Conservation (phyloP, 2,329 filamentous ascomycete species). For the Aspergillus floridensis region DNA sequence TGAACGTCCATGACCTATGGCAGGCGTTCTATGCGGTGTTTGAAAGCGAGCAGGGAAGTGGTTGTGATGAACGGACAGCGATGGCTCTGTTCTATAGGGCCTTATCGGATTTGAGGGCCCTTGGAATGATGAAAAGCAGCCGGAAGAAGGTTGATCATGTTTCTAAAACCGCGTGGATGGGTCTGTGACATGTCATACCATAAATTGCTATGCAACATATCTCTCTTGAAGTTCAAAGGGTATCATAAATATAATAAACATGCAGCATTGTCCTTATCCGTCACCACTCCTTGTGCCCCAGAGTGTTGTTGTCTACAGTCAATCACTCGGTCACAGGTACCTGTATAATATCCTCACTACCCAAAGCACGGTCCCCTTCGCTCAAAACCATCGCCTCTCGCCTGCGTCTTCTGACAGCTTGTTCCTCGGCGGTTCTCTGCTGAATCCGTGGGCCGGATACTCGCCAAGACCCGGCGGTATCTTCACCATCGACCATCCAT, state of each 20-base stretch:
- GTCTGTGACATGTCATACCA: constrained; percentile 40
- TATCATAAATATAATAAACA: constrained; percentile 29
- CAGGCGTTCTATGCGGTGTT: constrained; percentile 58
- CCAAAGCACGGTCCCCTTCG: constrained; percentile 74
- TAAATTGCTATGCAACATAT: not conserved
- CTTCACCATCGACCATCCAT: constrained; percentile 53
- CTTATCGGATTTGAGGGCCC: constrained; percentile 76
- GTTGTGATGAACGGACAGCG: constrained; percentile 33
- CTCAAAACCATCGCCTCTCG: constrained; percentile 89
- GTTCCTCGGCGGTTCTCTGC: constrained; percentile 52
- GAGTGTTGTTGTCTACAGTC: not conserved
- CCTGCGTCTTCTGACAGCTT: constrained; percentile 69
- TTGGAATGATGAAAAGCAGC: constrained; percentile 86
- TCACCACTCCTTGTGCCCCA: not conserved
- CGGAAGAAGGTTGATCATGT: constrained; percentile 92
- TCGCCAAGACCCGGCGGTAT: constrained; percentile 46
- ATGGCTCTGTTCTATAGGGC: constrained; percentile 80
- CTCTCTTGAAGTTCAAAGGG: constrained; percentile 19
- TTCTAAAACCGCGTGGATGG: constrained; percentile 78
- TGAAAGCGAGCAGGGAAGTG: constrained; percentile 31
- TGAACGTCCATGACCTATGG: constrained; percentile 63
- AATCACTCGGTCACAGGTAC: constrained; percentile 41
- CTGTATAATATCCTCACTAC: constrained; percentile 76
- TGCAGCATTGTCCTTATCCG: constrained; percentile 1
- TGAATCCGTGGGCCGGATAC: constrained; percentile 33